Percentiles rank a stretch among this genome's conserved stretches.
These are phyloP conservation scores for Cruciata laevipes DNA, from an alignment of 257 asterid species.

Conservation along the genomic window DNA sequence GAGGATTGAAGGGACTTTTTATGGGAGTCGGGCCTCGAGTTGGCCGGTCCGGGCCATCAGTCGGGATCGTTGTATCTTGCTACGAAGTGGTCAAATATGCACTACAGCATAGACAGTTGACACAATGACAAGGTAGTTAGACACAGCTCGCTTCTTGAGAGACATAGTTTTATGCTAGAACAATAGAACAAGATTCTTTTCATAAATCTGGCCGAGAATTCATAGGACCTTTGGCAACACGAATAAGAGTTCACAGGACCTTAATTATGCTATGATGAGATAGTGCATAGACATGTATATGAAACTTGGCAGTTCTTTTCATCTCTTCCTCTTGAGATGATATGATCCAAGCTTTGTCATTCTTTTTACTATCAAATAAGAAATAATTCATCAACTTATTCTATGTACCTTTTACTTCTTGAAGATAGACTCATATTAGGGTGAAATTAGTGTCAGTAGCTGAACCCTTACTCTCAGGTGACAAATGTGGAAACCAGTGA, in stretches of 20 bases:
- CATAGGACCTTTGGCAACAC: no score
- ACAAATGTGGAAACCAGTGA: no score
- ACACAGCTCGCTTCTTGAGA: background rate
- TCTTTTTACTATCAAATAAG: background rate
- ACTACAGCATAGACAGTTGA: conserved; percentile 31
- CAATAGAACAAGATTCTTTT: conserved; percentile 5
- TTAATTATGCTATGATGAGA: background rate
- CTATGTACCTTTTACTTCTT: background rate
- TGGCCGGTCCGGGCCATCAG: conserved; percentile 87
- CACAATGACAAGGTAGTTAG: background rate
- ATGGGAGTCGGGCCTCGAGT: conserved; percentile 68
- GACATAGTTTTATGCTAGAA: background rate
- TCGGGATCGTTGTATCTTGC: conserved; percentile 76
- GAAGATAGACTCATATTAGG: no score
- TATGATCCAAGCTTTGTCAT: conserved; percentile 2
- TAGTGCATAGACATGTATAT: background rate
- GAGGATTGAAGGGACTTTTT: conserved; percentile 60
- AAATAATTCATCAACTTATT: background rate
- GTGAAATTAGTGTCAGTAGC: no score
- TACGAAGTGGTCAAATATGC: conserved; percentile 63
- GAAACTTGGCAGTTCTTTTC: background rate
- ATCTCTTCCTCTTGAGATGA: conserved; percentile 14
- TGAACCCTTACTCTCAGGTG: no score
- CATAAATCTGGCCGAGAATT: background rate
- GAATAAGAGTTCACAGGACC: background rate